Percentiles rank a stretch among this genome's conserved stretches.
These are phyloP conservation scores for Tripidium arundinaceum DNA, from an alignment of 202 grass and related monocot species.

Conservation along the genomic window DNA sequence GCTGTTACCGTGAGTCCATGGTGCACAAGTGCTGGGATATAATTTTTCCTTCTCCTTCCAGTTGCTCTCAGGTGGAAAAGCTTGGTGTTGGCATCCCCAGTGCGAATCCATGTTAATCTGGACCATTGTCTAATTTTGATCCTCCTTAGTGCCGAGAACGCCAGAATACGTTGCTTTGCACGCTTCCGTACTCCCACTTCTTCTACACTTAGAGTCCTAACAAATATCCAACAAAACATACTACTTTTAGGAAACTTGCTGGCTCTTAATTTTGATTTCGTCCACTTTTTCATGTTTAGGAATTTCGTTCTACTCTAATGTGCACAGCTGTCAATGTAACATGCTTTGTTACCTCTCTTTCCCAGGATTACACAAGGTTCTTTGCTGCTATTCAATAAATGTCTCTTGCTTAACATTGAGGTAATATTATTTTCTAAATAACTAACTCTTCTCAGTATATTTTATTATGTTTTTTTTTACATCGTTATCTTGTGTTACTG, in stretches of 20 bases:
- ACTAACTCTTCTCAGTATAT: background rate
- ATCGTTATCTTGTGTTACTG: background rate
- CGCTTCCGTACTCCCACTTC: too few species aligned
- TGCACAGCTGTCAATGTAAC: slow-evolving; percentile 20
- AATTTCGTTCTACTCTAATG: slow-evolving; percentile 2
- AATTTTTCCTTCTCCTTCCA: too few species aligned
- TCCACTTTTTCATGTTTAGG: background rate
- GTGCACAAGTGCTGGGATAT: too few species aligned
- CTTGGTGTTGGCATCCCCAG: too few species aligned
- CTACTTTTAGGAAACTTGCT: background rate
- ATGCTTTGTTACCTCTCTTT: slow-evolving; percentile 26
- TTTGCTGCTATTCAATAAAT: slow-evolving; percentile 82
- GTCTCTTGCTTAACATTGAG: slow-evolving; percentile 79
- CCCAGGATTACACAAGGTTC: slow-evolving; percentile 65
- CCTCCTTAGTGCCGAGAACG: too few species aligned
- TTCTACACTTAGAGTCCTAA: background rate
- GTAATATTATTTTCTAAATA: slow-evolving; percentile 38
- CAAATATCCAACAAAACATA: background rate
- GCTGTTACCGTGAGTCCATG: too few species aligned
- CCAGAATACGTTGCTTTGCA: too few species aligned
- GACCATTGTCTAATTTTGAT: too few species aligned
- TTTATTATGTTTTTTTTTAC: background rate
- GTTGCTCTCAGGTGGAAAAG: too few species aligned
- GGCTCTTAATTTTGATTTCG: background rate
- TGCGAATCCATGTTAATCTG: too few species aligned